phyloP scores from a whole-genome alignment of 1,139 yeast genomes.

The Suhomyces terraborum region DNA sequence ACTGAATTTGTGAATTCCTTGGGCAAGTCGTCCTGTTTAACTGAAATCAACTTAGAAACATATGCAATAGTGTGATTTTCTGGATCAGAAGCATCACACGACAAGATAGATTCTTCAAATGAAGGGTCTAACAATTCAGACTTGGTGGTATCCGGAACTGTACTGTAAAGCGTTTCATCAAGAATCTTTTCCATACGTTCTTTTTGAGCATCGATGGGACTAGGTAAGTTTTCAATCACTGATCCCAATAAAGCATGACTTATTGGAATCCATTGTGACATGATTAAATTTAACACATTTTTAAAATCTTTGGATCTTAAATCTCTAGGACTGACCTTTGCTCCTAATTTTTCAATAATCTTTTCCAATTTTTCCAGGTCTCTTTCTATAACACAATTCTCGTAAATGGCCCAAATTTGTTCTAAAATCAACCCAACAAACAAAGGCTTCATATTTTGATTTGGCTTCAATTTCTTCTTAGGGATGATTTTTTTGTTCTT shows the following conservation, averaged over 20 bases:
- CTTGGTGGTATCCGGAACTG: slow-evolving; percentile 28
- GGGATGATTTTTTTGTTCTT: slow-evolving; percentile 81
- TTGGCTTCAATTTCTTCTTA: slow-evolving; percentile 54
- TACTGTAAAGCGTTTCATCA: slow-evolving; percentile 42
- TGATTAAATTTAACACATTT: slow-evolving; percentile 61
- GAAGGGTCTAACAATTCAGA: slow-evolving; percentile 43
- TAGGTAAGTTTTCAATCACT: slow-evolving; percentile 82
- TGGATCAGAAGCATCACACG: slow-evolving; percentile 56
- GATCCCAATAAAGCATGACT: slow-evolving; percentile 82
- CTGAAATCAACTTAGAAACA: slow-evolving; percentile 85
- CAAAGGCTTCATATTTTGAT: slow-evolving; percentile 65
- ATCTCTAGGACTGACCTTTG: slow-evolving; percentile 75
- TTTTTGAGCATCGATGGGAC: slow-evolving; percentile 75
- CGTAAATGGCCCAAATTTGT: slow-evolving; percentile 90
- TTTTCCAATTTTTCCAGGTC: slow-evolving; percentile 73
- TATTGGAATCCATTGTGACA: slow-evolving; percentile 94
- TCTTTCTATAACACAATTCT: slow-evolving; percentile 63
- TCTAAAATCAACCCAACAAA: slow-evolving; percentile 88
- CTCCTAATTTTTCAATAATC: slow-evolving; percentile 68
- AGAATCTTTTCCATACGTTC: slow-evolving; percentile 70
- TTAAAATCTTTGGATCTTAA: slow-evolving; percentile 77
- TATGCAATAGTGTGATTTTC: slow-evolving; percentile 73
- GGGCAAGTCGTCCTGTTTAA: slow-evolving; percentile 82
- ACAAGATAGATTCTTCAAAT: slow-evolving; percentile 57
- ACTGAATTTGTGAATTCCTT: slow-evolving; percentile 39